Percentiles rank a stretch among this genome's conserved stretches.
phyloP scores from a whole-genome alignment of 2,329 filamentous ascomycete species.

The Paraconiothyrium sp. region DNA sequence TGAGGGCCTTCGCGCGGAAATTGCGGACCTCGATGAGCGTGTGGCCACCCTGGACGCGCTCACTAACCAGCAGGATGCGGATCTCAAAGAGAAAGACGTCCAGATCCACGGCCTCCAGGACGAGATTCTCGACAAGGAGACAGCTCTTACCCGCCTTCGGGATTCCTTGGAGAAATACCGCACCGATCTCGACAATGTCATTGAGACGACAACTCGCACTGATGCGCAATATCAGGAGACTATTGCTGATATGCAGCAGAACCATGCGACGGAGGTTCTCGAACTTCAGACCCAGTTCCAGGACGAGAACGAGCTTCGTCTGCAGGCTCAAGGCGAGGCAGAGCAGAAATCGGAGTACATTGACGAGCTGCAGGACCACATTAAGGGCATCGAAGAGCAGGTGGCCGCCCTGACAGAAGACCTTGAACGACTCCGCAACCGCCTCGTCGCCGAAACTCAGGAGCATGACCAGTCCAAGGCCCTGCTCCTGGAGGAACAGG shows the following conservation, averaged over 20 bases:
- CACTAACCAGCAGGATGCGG: constrained; percentile 46
- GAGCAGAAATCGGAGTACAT: constrained; percentile 52
- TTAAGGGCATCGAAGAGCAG: constrained; percentile 49
- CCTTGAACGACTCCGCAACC: constrained; percentile 45
- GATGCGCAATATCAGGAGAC: constrained; percentile 51
- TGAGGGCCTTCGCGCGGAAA: constrained; percentile 44
- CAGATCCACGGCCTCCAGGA: constrained; percentile 40
- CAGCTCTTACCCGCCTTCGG: constrained; percentile 48
- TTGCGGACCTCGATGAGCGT: constrained; percentile 50
- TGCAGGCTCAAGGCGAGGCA: constrained; percentile 50
- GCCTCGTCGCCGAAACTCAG: constrained; percentile 44
- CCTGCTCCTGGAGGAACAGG: constrained; percentile 4
- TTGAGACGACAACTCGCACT: constrained; percentile 49
- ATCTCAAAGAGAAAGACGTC: constrained; percentile 41
- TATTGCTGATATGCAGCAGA: constrained; percentile 51
- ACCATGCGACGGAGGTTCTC: constrained; percentile 47
- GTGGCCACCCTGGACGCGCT: constrained; percentile 36
- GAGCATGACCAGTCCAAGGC: constrained; percentile 43
- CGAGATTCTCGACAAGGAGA: constrained; percentile 47
- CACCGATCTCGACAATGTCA: constrained; percentile 49
- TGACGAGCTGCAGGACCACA: constrained; percentile 49
- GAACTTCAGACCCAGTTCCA: constrained; percentile 51
- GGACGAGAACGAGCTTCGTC: constrained; percentile 49
- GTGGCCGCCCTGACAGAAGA: constrained; percentile 44
- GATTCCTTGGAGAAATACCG: constrained; percentile 52